Conservation (phyloP, 2,329 filamentous ascomycete species). For the Fusarium camptoceras region DNA sequence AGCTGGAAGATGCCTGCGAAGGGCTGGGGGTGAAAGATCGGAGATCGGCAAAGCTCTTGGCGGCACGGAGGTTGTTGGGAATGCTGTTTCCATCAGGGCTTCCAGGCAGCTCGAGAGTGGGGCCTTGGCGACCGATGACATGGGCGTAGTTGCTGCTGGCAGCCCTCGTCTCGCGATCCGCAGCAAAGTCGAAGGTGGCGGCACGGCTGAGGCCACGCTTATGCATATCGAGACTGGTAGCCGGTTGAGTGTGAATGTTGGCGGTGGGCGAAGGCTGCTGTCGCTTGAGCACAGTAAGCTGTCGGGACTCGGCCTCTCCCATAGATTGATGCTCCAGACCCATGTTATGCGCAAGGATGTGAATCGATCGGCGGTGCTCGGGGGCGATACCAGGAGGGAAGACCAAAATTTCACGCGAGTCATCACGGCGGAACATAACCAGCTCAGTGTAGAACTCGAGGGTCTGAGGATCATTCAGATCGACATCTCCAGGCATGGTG, state of each 20-base stretch:
- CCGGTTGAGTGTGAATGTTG: conserved; percentile 67
- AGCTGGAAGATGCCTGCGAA: conserved; percentile 85
- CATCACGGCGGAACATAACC: conserved; percentile 86
- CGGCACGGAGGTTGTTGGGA: conserved; percentile 86
- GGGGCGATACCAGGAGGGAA: conserved; percentile 86
- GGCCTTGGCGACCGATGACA: conserved; percentile 82
- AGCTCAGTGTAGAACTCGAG: conserved; percentile 92
- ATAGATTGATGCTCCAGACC: conserved; percentile 90
- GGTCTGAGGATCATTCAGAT: conserved; percentile 90
- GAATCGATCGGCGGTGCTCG: conserved; percentile 87
- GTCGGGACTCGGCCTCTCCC: conserved; percentile 85
- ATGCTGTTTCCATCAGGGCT: conserved; percentile 73
- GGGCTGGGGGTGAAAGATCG: conserved; percentile 96
- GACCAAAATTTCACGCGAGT: conserved; percentile 80
- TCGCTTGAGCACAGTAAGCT: conserved; percentile 88
- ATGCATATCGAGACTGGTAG: conserved; percentile 78
- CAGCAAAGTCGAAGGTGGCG: conserved; percentile 96
- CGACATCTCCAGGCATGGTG: conserved; percentile 69
- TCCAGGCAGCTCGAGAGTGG: conserved; percentile 88
- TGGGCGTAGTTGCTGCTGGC: conserved; percentile 76
- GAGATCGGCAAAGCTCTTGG: conserved; percentile 96
- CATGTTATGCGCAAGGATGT: conserved; percentile 96
- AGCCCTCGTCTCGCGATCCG: conserved; percentile 75
- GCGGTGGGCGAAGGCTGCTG: conserved; percentile 64
- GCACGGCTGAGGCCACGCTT: conserved; percentile 90